These are phyloP conservation scores for Globisporangium uncinulatum DNA, from an alignment of 352 stramenopile species.

Conservation along the genomic window DNA sequence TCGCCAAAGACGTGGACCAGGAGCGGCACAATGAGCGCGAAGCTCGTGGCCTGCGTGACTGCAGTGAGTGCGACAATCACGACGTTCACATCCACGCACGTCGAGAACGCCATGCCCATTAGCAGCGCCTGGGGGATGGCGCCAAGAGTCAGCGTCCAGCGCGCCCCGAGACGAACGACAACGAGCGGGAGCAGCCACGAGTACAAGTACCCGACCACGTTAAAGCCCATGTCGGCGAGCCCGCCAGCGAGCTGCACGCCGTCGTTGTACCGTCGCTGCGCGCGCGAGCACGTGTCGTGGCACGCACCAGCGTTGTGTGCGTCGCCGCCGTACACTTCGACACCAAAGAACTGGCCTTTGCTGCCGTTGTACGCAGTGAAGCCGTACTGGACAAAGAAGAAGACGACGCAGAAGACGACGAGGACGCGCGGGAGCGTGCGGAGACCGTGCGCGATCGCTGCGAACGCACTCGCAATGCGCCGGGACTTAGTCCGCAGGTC, in stretches of 20 bases:
- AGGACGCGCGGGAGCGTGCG: constrained; percentile 33
- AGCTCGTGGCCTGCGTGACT: neutral
- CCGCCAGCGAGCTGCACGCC: neutral
- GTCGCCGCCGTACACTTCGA: neutral
- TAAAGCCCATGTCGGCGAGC: neutral
- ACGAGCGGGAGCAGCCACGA: constrained; percentile 9
- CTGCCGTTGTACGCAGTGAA: constrained; percentile 51
- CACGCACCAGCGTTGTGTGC: neutral
- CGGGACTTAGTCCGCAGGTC: constrained; percentile 9
- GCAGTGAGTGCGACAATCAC: neutral
- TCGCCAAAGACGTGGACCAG: constrained; percentile 26
- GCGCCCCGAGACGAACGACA: neutral
- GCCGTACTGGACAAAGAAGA: constrained; percentile 44
- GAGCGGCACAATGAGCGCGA: constrained; percentile 12
- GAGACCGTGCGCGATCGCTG: constrained; percentile 35
- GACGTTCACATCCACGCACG: neutral
- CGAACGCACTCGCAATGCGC: constrained; percentile 35
- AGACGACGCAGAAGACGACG: constrained; percentile 37
- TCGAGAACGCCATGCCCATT: neutral
- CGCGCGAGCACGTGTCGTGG: neutral
- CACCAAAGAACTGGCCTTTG: constrained; percentile 39
- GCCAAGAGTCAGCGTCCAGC: neutral
- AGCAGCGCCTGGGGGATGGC: neutral
- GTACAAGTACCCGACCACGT: constrained; percentile 8
- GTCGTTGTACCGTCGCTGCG: neutral